These are phyloP conservation scores for Colletotrichum horii DNA, from an alignment of 2,329 filamentous ascomycete species.

Conservation along the genomic window DNA sequence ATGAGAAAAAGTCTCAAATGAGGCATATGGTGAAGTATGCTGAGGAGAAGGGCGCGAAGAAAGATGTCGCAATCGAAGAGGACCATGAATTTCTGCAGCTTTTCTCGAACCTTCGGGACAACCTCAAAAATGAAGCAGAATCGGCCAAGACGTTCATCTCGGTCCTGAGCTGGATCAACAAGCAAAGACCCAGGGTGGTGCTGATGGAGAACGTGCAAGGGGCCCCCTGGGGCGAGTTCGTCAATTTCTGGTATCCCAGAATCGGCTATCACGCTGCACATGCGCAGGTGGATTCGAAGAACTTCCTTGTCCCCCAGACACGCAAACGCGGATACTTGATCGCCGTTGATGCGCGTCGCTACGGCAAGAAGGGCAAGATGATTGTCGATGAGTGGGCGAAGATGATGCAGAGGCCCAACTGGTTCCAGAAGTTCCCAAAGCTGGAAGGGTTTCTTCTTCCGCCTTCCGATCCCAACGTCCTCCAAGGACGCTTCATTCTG, in stretches of 20 bases:
- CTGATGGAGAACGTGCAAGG: constrained; percentile 74
- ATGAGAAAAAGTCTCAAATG: constrained; percentile 52
- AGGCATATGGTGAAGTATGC: constrained; percentile 54
- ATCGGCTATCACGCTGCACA: constrained; percentile 61
- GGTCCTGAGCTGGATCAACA: constrained; percentile 61
- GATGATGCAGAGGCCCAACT: constrained; percentile 47
- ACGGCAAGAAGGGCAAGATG: constrained; percentile 31
- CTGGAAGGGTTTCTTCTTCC: constrained; percentile 66
- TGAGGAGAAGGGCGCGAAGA: constrained; percentile 41
- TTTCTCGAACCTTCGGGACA: constrained; percentile 48
- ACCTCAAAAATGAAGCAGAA: constrained; percentile 67
- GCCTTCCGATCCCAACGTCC: constrained; percentile 58
- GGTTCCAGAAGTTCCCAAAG: constrained; percentile 60
- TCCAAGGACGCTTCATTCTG: constrained; percentile 54
- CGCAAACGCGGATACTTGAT: constrained; percentile 65
- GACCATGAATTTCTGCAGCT: background rate
- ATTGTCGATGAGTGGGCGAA: constrained; percentile 46
- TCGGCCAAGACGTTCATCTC: constrained; percentile 70
- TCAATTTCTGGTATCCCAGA: constrained; percentile 39
- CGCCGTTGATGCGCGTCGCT: constrained; percentile 50
- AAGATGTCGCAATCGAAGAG: background rate
- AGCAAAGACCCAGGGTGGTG: constrained; percentile 64
- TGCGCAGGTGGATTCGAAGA: constrained; percentile 67
- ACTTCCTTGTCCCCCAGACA: constrained; percentile 77
- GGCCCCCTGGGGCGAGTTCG: constrained; percentile 64